phyloP scores from a whole-genome alignment of 2,329 filamentous ascomycete species.

The Ophiostoma pallidulum region DNA sequence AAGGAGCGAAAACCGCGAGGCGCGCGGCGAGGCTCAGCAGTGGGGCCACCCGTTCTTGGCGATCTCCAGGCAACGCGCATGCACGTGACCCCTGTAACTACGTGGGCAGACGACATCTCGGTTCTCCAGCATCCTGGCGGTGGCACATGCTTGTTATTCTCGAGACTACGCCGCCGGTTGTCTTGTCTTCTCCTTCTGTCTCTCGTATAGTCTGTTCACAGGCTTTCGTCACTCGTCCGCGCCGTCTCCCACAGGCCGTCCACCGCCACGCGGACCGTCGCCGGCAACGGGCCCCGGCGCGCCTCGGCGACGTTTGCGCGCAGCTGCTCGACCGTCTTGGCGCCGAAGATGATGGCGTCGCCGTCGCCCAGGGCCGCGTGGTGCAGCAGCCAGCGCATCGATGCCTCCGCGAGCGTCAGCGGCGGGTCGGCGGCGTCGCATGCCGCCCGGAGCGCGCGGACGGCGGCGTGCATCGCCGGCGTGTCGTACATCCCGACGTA shows the following conservation, averaged over 20 bases:
- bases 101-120: not conserved
- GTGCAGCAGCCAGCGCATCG: slow-evolving; percentile 15
- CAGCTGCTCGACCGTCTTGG: slow-evolving; percentile 14
- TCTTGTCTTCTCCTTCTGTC: no score
- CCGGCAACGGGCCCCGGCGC: slow-evolving; percentile 11
- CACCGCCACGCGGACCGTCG: slow-evolving; percentile 19
- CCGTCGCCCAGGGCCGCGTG: slow-evolving; percentile 10
- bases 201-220: no score
- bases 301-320: slow-evolving; percentile 12
- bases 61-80: slow-evolving; percentile 12
- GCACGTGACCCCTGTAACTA: slow-evolving; percentile 9
- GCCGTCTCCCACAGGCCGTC: not conserved
- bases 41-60: not conserved
- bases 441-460: slow-evolving; percentile 2
- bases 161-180: no score
- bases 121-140: no score
- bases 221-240: not conserved
- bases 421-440: slow-evolving; percentile 6
- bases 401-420: slow-evolving; percentile 6
- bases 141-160: no score
- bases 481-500: slow-evolving; percentile 2
- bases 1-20: not conserved
- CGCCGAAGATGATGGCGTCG: slow-evolving; percentile 17
- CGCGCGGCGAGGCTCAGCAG: slow-evolving; percentile 2
- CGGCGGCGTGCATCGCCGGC: slow-evolving; percentile 9